phyloP scores from a whole-genome alignment of 345 rosid species.

The Eucalyptus urophylla region DNA sequence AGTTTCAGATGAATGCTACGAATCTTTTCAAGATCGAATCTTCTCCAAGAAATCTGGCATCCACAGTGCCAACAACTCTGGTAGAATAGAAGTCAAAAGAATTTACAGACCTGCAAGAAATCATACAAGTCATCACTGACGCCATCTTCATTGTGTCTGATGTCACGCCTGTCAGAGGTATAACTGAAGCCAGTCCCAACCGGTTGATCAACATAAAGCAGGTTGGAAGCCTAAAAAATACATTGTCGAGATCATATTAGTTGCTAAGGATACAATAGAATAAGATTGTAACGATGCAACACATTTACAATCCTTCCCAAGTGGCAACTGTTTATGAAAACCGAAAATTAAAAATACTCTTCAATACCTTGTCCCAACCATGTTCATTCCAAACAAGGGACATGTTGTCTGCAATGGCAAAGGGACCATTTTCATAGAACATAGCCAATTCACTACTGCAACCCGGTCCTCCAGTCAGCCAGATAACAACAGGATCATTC shows the following conservation, averaged over 20 bases:
- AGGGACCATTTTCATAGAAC: conserved; percentile 99
- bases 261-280: not conserved
- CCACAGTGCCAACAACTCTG: not conserved
- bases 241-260: not conserved
- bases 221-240: conserved; percentile 66
- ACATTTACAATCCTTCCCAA: not conserved
- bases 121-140: conserved; percentile 90
- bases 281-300: not conserved
- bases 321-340: not conserved
- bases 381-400: conserved; percentile 83
- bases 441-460: conserved; percentile 97
- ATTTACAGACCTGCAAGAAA: conserved; percentile 69
- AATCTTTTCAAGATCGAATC: not conserved
- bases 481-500: conserved; percentile 81
- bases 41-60: not conserved
- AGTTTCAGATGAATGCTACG: not conserved
- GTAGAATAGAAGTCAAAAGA: not conserved
- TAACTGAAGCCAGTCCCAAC: conserved; percentile 97
- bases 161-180: conserved; percentile 72
- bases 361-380: conserved; percentile 84
- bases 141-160: conserved; percentile 80
- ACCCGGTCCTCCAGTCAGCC: conserved; percentile 99
- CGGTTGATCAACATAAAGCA: conserved; percentile 94
- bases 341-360: not conserved
- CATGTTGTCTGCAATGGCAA: conserved; percentile 60